Base-by-base conservation (phyloP, 768 basidiomycete species). In the Fibroporia radiculosa region DNA sequence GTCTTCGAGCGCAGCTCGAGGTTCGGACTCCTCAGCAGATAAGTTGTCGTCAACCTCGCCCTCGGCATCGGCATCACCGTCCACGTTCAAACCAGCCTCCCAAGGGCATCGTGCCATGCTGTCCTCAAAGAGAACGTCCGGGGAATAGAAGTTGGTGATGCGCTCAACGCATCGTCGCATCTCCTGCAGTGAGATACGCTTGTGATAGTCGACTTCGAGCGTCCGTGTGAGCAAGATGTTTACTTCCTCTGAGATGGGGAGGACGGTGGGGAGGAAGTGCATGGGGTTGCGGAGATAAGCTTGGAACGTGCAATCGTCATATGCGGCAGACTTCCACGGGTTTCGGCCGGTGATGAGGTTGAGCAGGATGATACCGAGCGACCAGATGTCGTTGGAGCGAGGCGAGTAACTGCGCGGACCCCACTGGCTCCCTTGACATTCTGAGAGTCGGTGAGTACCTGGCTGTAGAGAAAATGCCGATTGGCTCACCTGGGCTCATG, bases 261-360 rank as follows among this genome's bases (percentile, higher is more conserved):
- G 65, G 23, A 66, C 65, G 25, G 63, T 65, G n/a, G 82, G 82
- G n/a, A 98, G 77, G 70, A 95, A 95, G 50, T 78, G 74, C 12
- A 60, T 49, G 26, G 87, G 86, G 52, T 89, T 78, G 51, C 76
- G 78, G 45, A 88, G 73, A 63, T 89, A 99, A 0, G 85, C 84
- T 54, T 84, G 78, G 72, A 93, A 99, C 3, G 90, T 93, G 49
- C 85, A 82, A 64, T 98, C 95, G 32, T 80, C 71, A 1, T 67
- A 60, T 3, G 78, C 82, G 3, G 95, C 93, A 19, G 88, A 84
- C 62, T 87, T 87, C 95, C 95, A 98, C 3, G 95, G 95, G 57
- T 97, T 97, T 25, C 95, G 79, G 4, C 92, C 91, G 19, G 91
- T 96, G 22, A 87, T 81, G 35, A 99, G 79, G 64, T 99, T 99